phyloP scores from a whole-genome alignment of 164 flowering plant genomes.

The Cinnamomum chago region DNA sequence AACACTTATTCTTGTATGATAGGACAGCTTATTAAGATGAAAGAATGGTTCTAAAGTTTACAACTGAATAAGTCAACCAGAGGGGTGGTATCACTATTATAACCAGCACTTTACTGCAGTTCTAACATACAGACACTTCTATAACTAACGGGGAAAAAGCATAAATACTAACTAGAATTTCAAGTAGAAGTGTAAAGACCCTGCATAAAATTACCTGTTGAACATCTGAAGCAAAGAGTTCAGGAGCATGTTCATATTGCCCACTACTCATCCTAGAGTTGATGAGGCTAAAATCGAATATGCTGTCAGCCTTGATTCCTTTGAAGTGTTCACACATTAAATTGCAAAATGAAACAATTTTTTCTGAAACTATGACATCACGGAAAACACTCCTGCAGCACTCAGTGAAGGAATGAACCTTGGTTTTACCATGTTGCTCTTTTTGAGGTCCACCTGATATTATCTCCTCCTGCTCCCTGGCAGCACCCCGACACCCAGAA shows the following conservation, averaged over 20 bases:
- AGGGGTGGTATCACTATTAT: neutral
- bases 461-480: slow-evolving; percentile 8
- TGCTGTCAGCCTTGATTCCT: slow-evolving; percentile 47
- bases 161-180: neutral
- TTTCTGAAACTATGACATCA: slow-evolving; percentile 44
- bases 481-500: slow-evolving; percentile 4
- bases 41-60: neutral
- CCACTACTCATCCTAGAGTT: slow-evolving; percentile 62
- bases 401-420: slow-evolving; percentile 23
- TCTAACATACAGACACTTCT: too few relatives aligned
- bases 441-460: slow-evolving; percentile 20
- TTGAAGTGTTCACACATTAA: slow-evolving; percentile 60
- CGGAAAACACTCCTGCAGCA: slow-evolving; percentile 44
- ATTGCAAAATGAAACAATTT: slow-evolving; percentile 56
- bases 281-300: slow-evolving; percentile 47
- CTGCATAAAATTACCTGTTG: slow-evolving; percentile 45
- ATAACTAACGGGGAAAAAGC: neutral
- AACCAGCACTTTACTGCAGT: neutral
- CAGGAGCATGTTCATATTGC: slow-evolving; percentile 56
- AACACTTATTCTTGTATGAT: neutral
- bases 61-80: neutral
- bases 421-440: slow-evolving; percentile 14
- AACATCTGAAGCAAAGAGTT: slow-evolving; percentile 60
- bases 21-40: too few relatives aligned
- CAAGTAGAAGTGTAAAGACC: neutral